These are phyloP conservation scores for Penicillium ucsense DNA, from an alignment of 495 filamentous ascomycete species.

Conservation along the genomic window DNA sequence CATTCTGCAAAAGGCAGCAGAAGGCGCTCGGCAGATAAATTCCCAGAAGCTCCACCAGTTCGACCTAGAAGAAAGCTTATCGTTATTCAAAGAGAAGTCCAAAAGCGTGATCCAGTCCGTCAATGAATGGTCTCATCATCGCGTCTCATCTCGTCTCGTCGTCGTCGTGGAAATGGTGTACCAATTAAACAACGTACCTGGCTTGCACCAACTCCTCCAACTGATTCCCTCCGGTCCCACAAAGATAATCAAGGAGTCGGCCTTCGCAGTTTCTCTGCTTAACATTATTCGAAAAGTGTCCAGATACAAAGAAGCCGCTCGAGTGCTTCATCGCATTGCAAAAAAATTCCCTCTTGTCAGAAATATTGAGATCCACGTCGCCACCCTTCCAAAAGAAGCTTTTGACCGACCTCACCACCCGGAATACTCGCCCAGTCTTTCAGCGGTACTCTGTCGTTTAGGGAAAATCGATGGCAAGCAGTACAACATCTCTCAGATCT, in stretches of 20 bases:
- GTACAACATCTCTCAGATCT: constrained; percentile 1
- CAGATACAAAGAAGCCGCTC: constrained; percentile 6
- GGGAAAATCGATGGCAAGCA: constrained; percentile 5
- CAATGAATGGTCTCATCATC: constrained; percentile 5
- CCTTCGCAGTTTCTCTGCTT: neutral
- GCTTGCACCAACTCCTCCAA: neutral
- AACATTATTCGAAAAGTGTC: constrained; percentile 12
- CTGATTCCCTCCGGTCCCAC: constrained; percentile 1
- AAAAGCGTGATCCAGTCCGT: constrained; percentile 8
- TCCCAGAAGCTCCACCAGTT: constrained; percentile 1
- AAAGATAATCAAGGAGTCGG: constrained; percentile 1
- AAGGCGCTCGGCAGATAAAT: constrained; percentile 1
- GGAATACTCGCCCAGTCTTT: neutral
- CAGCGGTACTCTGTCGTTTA: neutral
- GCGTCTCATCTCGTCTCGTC: neutral
- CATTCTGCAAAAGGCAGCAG: constrained; percentile 2
- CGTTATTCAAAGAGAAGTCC: constrained; percentile 2
- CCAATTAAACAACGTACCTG: constrained; percentile 1
- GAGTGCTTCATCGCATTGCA: constrained; percentile 4
- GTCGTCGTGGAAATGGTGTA: constrained; percentile 6
- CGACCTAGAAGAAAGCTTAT: neutral
- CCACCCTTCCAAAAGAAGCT: constrained; percentile 5
- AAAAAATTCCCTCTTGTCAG: constrained; percentile 8
- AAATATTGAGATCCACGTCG: constrained; percentile 9
- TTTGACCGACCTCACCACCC: constrained; percentile 2